phyloP scores from a whole-genome alignment of 2,329 filamentous ascomycete species.

The Trichophyton benhamiae region DNA sequence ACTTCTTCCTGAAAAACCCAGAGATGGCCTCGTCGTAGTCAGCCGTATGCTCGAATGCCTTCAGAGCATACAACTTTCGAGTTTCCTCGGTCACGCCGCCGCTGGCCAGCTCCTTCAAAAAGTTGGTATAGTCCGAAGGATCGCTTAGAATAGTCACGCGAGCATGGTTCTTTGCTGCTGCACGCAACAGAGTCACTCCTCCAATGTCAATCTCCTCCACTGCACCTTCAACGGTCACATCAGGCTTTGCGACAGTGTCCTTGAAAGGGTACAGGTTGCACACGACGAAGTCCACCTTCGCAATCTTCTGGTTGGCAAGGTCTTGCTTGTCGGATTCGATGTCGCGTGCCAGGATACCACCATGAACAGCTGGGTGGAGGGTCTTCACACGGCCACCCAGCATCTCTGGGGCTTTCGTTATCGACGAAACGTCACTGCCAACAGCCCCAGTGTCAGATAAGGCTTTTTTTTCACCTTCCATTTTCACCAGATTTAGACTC shows the following conservation, averaged over 20 bases:
- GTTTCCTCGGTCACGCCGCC: conserved; percentile 71
- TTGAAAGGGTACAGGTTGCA: conserved; percentile 99
- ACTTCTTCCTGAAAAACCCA: conserved; percentile 95
- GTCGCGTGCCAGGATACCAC: conserved; percentile 76
- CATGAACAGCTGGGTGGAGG: conserved; percentile 84
- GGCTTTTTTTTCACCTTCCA: not conserved
- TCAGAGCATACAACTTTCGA: conserved; percentile 81
- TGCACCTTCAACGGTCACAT: conserved; percentile 90
- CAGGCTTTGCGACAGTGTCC: conserved; percentile 92
- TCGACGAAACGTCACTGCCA: conserved; percentile 81
- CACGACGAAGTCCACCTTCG: conserved; percentile 89
- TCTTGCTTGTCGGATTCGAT: conserved; percentile 95
- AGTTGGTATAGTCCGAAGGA: conserved; percentile 83
- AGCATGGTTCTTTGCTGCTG: conserved; percentile 94
- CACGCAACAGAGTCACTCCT: conserved; percentile 88
- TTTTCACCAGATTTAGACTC: conserved; percentile 29
- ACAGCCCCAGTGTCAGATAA: not conserved
- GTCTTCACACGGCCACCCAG: conserved; percentile 87
- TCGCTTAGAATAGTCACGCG: conserved; percentile 94
- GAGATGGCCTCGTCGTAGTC: conserved; percentile 93
- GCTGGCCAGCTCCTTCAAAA: conserved; percentile 71
- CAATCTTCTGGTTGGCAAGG: conserved; percentile 84
- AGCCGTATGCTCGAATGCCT: conserved; percentile 96
- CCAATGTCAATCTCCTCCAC: conserved; percentile 99
- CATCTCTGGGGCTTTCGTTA: conserved; percentile 96